Percentiles rank a stretch among this genome's conserved stretches.
Conservation (phyloP, 1,284 basidiomycete species). For the Microstroma glucosiphilum region DNA sequence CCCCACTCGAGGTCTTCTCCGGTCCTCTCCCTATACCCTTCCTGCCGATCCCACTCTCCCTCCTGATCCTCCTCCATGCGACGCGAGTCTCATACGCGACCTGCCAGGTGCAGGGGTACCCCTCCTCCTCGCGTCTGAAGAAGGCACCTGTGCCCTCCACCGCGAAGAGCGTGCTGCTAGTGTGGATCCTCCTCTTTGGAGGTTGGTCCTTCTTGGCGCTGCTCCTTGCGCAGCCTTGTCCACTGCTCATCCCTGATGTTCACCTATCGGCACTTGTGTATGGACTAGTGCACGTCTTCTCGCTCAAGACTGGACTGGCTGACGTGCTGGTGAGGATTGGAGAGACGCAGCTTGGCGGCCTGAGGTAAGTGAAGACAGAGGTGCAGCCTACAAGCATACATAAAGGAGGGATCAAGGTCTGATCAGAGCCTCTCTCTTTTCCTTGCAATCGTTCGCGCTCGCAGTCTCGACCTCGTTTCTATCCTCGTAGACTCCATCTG, state of each 20-base stretch:
- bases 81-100: conserved; percentile 8
- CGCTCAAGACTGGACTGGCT: conserved; percentile 17
- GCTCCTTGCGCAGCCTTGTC: conserved; percentile 26
- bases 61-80: conserved; percentile 11
- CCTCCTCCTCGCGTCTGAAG: conserved; percentile 16
- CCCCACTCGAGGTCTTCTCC: no score
- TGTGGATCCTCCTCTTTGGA: conserved; percentile 39
- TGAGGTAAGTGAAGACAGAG: no score
- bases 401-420: not conserved
- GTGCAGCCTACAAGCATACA: no score
- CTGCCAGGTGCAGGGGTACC: not conserved
- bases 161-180: conserved; percentile 25
- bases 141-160: no score
- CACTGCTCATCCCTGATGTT: conserved; percentile 16
- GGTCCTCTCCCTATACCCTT: no score
- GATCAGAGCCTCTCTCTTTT: no score
- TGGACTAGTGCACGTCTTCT: conserved; percentile 23
- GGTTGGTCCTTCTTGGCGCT: conserved; percentile 20
- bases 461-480: conserved; percentile 24
- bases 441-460: no score
- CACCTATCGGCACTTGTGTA: conserved; percentile 25
- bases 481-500: conserved; percentile 30
- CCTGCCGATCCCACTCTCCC: conserved; percentile 4
- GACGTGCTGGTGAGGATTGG: conserved; percentile 17
- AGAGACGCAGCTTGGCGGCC: not conserved